phyloP scores from a whole-genome alignment of 495 filamentous ascomycete species.

The Aspergillus sclerotiicarbonarius region DNA sequence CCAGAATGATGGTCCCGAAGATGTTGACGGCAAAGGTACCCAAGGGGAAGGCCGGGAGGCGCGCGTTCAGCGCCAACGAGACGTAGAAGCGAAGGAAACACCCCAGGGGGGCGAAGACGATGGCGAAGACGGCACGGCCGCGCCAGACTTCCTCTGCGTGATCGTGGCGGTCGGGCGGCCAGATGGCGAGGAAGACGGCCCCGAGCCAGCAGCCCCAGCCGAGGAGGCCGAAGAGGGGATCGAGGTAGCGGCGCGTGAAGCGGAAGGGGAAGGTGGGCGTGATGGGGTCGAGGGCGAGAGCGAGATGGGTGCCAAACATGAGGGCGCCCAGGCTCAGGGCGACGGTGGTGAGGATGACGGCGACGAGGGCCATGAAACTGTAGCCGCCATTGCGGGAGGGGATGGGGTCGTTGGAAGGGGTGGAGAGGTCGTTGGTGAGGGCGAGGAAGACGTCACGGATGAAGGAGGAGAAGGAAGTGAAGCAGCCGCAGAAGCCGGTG shows the following conservation, averaged over 20 bases:
- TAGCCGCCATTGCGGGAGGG: constrained; percentile 68
- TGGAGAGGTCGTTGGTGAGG: constrained; percentile 68
- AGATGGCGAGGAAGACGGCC: constrained; percentile 68
- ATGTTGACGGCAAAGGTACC: constrained; percentile 89
- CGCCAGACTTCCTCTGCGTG: constrained; percentile 57
- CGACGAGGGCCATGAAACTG: constrained; percentile 75
- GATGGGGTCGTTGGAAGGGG: constrained; percentile 35
- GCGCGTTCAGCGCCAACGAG: constrained; percentile 22
- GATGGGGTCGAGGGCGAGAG: constrained; percentile 55
- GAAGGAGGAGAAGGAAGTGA: constrained; percentile 90
- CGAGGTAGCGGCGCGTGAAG: constrained; percentile 58
- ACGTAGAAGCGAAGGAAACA: constrained; percentile 66
- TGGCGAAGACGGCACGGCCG: constrained; percentile 67
- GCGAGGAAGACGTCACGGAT: constrained; percentile 84
- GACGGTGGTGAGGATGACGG: constrained; percentile 66
- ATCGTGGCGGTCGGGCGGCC: constrained; percentile 64
- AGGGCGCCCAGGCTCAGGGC: constrained; percentile 67
- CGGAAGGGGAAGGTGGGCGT: constrained; percentile 58
- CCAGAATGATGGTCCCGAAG: constrained; percentile 63
- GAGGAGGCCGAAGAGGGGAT: constrained; percentile 60
- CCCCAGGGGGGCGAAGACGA: constrained; percentile 83
- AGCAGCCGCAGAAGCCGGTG: constrained; percentile 90
- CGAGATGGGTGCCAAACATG: constrained; percentile 74
- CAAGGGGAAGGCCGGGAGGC: constrained; percentile 67
- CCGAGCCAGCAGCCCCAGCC: constrained; percentile 77